Evolutionary conservation across 192 early-diverging fungal species (phyloP).

Genomic region (Coemansia sp.): DNA sequence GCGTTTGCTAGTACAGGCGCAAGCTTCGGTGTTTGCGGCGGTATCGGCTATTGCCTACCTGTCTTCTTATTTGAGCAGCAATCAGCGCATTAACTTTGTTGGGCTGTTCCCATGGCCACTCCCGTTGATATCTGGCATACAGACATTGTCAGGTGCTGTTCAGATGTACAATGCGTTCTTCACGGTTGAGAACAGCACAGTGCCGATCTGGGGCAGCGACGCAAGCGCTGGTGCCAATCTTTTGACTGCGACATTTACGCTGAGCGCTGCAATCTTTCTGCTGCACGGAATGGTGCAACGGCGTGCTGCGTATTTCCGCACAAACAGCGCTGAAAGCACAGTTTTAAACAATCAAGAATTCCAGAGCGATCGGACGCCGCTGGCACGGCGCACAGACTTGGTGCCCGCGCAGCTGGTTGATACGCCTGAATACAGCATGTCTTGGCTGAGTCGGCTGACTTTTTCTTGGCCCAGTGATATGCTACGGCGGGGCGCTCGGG

Average conservation of each 20-base stretch:
- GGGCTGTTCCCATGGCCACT: conserved; percentile 34
- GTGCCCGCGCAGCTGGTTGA: conserved; percentile 17
- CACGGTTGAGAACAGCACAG: conserved; percentile 1
- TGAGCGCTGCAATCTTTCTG: neutral
- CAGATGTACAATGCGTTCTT: conserved; percentile 44
- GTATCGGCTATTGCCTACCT: conserved; percentile 1
- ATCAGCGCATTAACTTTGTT: neutral
- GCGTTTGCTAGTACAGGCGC: neutral
- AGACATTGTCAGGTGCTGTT: conserved; percentile 7
- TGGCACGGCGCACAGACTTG: conserved; percentile 20
- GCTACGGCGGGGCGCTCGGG: conserved; percentile 54
- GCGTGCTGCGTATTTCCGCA: conserved; percentile 26
- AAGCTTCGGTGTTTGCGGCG: conserved; percentile 11
- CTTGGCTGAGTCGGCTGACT: conserved; percentile 31
- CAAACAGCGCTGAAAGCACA: neutral
- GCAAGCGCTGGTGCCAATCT: conserved; percentile 25
- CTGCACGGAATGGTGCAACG: conserved; percentile 16
- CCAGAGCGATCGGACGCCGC: conserved; percentile 14
- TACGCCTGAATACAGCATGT: conserved; percentile 30
- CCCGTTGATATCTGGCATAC: conserved; percentile 6
- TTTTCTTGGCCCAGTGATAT: conserved; percentile 65
- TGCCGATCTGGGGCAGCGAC: conserved; percentile 13
- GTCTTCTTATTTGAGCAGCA: neutral
- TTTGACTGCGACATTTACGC: conserved; percentile 10
- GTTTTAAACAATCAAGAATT: neutral